phyloP scores from a whole-genome alignment of 2,329 filamentous ascomycete species.

The Sclerotiophoma versabilis region DNA sequence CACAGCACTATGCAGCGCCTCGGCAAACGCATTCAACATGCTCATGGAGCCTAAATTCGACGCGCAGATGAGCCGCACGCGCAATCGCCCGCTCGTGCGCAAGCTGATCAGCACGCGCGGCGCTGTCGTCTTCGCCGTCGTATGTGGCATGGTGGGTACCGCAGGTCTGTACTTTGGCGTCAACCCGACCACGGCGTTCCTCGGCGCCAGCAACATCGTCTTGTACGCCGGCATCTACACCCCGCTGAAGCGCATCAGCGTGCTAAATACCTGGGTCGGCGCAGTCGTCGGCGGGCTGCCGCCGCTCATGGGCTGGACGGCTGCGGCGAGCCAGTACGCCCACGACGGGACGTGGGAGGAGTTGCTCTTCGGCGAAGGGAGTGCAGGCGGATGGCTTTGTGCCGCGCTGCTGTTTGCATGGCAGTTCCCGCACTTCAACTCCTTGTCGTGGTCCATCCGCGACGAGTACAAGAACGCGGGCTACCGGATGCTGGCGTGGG shows the following conservation, averaged over 20 bases:
- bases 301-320: constrained; percentile 97
- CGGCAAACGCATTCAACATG: constrained; percentile 97
- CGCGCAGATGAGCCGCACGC: constrained; percentile 90
- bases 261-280: constrained; percentile 93
- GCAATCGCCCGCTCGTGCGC: constrained; percentile 87
- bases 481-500: constrained; percentile 80
- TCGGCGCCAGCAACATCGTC: constrained; percentile 83
- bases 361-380: constrained; percentile 73
- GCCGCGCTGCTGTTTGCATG: constrained; percentile 87
- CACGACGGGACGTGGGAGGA: constrained; percentile 71
- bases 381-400: constrained; percentile 85
- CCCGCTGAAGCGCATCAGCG: constrained; percentile 84
- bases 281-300: constrained; percentile 92
- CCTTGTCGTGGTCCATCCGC: constrained; percentile 84
- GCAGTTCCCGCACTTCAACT: constrained; percentile 99
- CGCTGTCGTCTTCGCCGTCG: constrained; percentile 80
- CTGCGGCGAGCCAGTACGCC: constrained; percentile 87
- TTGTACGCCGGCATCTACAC: constrained; percentile 95
- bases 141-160: constrained; percentile 73
- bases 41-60: constrained; percentile 91
- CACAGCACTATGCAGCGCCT: constrained; percentile 86
- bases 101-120: constrained; percentile 74
- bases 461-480: constrained; percentile 82
- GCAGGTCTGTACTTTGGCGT: constrained; percentile 84
- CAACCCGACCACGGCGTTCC: constrained; percentile 88